A percentile compares a stretch with the other conserved stretches of the same genome.
phyloP scores from a whole-genome alignment of 768 basidiomycete species.

The Postia placenta region DNA sequence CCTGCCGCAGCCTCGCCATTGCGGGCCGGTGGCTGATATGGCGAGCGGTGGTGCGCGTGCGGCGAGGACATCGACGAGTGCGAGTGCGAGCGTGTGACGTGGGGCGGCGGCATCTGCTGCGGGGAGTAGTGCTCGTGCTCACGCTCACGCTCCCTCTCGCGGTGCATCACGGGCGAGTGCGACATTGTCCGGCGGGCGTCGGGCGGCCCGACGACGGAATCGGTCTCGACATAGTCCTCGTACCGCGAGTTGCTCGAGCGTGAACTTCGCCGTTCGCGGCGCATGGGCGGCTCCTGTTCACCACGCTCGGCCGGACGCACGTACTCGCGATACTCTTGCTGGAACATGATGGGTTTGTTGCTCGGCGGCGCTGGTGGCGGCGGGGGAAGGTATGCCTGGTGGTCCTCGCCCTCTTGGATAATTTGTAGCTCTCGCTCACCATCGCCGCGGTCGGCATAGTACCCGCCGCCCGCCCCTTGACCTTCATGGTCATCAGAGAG shows the following conservation, averaged over 20 bases:
- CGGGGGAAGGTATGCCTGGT: slow-evolving; percentile 9
- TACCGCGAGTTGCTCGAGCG: slow-evolving; percentile 12
- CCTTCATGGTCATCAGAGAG: slow-evolving; percentile 56
- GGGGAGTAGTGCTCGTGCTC: slow-evolving; percentile 20
- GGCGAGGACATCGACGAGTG: slow-evolving; percentile 15
- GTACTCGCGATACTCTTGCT: slow-evolving; percentile 19
- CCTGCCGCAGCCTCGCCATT: not conserved
- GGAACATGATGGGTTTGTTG: slow-evolving; percentile 21
- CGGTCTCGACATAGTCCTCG: slow-evolving; percentile 11
- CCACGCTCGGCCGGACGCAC: slow-evolving; percentile 8
- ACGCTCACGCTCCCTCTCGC: slow-evolving; percentile 17
- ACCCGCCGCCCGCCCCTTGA: slow-evolving; percentile 8
- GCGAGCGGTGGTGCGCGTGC: slow-evolving; percentile 23
- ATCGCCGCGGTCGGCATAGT: slow-evolving; percentile 10
- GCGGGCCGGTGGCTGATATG: slow-evolving; percentile 15
- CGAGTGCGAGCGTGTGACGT: slow-evolving; percentile 11
- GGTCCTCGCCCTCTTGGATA: slow-evolving; percentile 20
- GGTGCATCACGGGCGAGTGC: slow-evolving; percentile 22
- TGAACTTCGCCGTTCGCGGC: slow-evolving; percentile 15
- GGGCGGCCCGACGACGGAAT: slow-evolving; percentile 4
- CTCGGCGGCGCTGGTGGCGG: slow-evolving; percentile 8
- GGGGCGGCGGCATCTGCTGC: slow-evolving; percentile 9
- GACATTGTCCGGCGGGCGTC: slow-evolving; percentile 16
- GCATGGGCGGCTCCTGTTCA: slow-evolving; percentile 6
- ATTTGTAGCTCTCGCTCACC: slow-evolving; percentile 20